Evolutionary conservation across 805 yeast genomes (phyloP).

Genomic region (Spencermartinsiella europaea): DNA sequence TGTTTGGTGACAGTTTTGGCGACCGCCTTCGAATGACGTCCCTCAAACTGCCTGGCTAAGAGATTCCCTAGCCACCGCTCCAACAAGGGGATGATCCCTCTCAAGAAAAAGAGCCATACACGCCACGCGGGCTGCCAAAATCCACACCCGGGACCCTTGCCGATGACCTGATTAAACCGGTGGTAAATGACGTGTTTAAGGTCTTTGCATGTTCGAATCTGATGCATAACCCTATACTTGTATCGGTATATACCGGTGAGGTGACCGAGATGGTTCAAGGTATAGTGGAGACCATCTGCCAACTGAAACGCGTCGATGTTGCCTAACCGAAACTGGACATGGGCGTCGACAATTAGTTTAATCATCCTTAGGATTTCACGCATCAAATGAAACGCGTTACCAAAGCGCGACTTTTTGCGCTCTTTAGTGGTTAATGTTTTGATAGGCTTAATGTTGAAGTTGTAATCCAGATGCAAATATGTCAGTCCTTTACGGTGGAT

Average conservation of each 20-base stretch:
- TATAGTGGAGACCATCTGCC: slow-evolving; percentile 91
- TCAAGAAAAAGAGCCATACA: slow-evolving; percentile 85
- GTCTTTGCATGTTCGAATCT: slow-evolving; percentile 92
- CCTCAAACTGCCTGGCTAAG: slow-evolving; percentile 90
- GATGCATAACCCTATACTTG: slow-evolving; percentile 98
- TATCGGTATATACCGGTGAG: slow-evolving; percentile 94
- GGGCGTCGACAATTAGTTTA: slow-evolving; percentile 86
- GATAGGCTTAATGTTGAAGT: slow-evolving; percentile 93
- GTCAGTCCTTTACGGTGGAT: slow-evolving; percentile 90
- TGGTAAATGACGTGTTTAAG: slow-evolving; percentile 87
- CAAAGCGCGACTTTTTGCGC: slow-evolving; percentile 91
- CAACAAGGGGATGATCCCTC: slow-evolving; percentile 86
- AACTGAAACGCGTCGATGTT: slow-evolving; percentile 88
- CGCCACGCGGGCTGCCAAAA: slow-evolving; percentile 99
- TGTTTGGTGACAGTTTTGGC: slow-evolving; percentile 95
- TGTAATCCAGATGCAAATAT: slow-evolving; percentile 88
- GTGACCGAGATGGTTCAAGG: slow-evolving; percentile 90
- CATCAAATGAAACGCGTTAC: slow-evolving; percentile 90
- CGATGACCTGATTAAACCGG: slow-evolving; percentile 76
- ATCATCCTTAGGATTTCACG: slow-evolving; percentile 82
- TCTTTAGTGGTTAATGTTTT: slow-evolving; percentile 95
- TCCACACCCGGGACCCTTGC: slow-evolving; percentile 98
- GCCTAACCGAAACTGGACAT: slow-evolving; percentile 85
- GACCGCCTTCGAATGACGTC: slow-evolving; percentile 84
- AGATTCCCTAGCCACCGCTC: slow-evolving; percentile 95